A percentile compares a stretch with the other conserved stretches of the same genome.
phyloP scores from a whole-genome alignment of 2,329 filamentous ascomycete species.

The Rhytidhysteron rufulum region DNA sequence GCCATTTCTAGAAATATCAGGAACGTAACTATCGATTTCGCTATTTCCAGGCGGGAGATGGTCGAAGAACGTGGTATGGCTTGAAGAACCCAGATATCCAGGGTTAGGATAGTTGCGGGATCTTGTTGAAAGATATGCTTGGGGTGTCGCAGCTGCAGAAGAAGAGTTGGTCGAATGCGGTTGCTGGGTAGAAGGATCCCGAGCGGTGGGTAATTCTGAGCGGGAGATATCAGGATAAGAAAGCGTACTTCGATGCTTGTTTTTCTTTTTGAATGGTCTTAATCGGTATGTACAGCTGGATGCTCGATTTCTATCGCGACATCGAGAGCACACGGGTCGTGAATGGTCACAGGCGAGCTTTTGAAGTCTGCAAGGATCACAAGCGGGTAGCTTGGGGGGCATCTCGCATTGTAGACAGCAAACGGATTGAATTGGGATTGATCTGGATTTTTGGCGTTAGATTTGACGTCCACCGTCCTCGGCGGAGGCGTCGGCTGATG shows the following conservation, averaged over 20 bases:
- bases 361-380: neutral
- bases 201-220: too few relatives aligned
- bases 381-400: neutral
- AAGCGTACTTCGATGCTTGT: too few relatives aligned
- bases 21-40: conserved; percentile 4
- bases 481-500: too few relatives aligned
- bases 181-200: neutral
- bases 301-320: neutral
- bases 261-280: neutral
- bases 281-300: neutral
- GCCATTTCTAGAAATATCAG: conserved; percentile 3
- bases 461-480: too few relatives aligned
- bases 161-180: neutral
- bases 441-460: too few relatives aligned
- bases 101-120: conserved; percentile 21
- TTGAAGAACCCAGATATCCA: conserved; percentile 28
- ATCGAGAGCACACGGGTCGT: neutral
- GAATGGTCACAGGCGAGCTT: neutral
- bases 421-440: too few relatives aligned
- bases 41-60: conserved; percentile 15
- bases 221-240: too few relatives aligned
- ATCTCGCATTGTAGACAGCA: too few relatives aligned
- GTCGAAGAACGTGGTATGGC: conserved; percentile 28
- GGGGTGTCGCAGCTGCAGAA: neutral
- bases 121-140: neutral